phyloP scores from a whole-genome alignment of 2,329 filamentous ascomycete species.

The Talaromyces sp. region DNA sequence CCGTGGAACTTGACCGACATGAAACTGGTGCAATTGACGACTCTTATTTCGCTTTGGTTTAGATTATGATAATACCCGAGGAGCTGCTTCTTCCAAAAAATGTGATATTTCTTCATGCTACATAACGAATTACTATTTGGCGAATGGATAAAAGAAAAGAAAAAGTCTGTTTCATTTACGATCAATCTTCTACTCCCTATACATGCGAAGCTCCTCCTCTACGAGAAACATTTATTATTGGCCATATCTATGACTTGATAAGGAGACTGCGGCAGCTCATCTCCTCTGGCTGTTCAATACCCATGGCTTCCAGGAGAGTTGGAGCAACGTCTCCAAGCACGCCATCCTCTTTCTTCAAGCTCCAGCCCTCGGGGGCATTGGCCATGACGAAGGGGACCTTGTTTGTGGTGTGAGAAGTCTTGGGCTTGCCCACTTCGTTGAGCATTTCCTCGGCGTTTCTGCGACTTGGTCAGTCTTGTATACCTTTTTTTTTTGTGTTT shows the following conservation, averaged over 20 bases:
- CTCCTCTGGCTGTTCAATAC: slow-evolving; percentile 79
- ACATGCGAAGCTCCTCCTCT: background rate
- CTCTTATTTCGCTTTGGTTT: background rate
- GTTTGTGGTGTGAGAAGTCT: slow-evolving; percentile 97
- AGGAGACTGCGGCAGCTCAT: slow-evolving; percentile 88
- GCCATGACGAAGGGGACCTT: slow-evolving; percentile 98
- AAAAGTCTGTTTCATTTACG: background rate
- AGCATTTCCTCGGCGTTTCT: slow-evolving; percentile 98
- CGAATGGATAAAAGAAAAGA: background rate
- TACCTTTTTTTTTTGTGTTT: too few species aligned
- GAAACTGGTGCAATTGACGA: background rate
- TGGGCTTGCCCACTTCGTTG: slow-evolving; percentile 89
- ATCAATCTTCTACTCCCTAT: background rate
- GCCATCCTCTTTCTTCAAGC: slow-evolving; percentile 74
- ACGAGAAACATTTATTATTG: background rate
- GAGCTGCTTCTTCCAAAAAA: background rate
- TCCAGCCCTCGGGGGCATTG: slow-evolving; percentile 88
- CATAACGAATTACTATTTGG: background rate
- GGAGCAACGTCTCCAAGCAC: slow-evolving; percentile 97
- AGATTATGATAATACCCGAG: background rate
- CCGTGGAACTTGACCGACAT: background rate
- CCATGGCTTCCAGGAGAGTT: slow-evolving; percentile 88
- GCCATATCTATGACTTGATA: slow-evolving; percentile 53
- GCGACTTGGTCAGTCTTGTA: background rate
- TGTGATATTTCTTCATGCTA: background rate